Conservation (phyloP, 1,284 basidiomycete genomes). For the Ganoderma multipileum region DNA sequence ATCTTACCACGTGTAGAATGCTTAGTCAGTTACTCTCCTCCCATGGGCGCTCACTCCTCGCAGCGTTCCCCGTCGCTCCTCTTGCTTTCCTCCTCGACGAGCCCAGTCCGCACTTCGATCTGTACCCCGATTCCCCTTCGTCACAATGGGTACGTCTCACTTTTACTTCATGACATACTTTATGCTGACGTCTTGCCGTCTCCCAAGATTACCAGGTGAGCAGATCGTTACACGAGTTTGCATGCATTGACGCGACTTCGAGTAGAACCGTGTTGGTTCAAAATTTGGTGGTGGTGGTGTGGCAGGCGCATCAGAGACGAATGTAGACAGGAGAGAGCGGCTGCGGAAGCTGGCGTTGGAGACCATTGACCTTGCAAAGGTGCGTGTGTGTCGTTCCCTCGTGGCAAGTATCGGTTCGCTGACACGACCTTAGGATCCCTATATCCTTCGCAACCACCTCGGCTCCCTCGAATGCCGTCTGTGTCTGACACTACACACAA, state of each 20-base stretch:
- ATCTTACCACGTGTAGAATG: conserved; percentile 14
- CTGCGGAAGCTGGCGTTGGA: conserved; percentile 94
- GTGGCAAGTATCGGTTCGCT: neutral
- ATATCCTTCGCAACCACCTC: conserved; percentile 98
- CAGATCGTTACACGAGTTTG: neutral
- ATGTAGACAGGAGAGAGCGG: conserved; percentile 95
- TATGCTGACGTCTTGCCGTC: neutral
- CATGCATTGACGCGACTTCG: conserved; percentile 9
- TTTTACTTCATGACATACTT: neutral
- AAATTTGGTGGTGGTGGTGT: conserved; percentile 97
- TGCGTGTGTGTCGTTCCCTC: conserved; percentile 40
- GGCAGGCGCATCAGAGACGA: conserved; percentile 90
- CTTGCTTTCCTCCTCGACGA: neutral
- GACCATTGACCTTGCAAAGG: conserved; percentile 96
- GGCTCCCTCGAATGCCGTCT: conserved; percentile 98
- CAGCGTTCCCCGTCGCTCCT: neutral
- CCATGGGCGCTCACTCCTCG: neutral
- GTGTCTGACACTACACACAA: conserved; percentile 97
- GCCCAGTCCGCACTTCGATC: neutral
- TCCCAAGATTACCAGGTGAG: conserved; percentile 54
- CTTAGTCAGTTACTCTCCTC: conserved; percentile 22
- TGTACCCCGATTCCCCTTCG: neutral
- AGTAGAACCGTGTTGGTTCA: conserved; percentile 90
- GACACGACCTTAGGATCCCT: conserved; percentile 79
- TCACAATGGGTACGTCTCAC: conserved; percentile 26